Evolutionary conservation across 83 land plant species (phyloP).

Genomic region (Diphasiastrum complanatum): DNA sequence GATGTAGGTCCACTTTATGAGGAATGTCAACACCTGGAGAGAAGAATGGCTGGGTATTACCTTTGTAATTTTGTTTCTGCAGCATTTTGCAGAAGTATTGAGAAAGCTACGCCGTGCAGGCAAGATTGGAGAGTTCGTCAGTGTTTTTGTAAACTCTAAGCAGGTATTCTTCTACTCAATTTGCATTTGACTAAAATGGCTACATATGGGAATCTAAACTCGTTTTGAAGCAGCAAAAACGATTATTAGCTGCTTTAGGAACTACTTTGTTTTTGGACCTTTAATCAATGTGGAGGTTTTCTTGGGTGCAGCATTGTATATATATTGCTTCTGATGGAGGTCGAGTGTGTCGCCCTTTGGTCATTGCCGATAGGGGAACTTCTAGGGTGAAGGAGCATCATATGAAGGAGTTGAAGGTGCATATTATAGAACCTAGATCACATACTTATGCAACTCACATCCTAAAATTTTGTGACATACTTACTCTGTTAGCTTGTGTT

Average conservation of each 20-base stretch:
- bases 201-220: too few species aligned
- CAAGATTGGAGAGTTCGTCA: conserved; percentile 96
- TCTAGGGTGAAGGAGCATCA: conserved; percentile 91
- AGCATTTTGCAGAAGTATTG: conserved; percentile 70
- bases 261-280: neutral
- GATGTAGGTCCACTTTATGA: too few species aligned
- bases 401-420: conserved; percentile 87
- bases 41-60: too few species aligned
- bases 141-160: conserved; percentile 70
- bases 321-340: conserved; percentile 99
- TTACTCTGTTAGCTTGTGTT: too few species aligned
- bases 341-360: conserved; percentile 96
- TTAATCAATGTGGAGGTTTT: neutral
- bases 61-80: conserved; percentile 5
- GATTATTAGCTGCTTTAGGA: neutral
- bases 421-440: conserved; percentile 9
- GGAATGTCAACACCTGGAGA: too few species aligned
- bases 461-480: too few species aligned
- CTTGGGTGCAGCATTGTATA: conserved; percentile 60
- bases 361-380: conserved; percentile 86
- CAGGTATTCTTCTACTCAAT: too few species aligned
- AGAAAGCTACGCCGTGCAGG: conserved; percentile 73
- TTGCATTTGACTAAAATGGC: too few species aligned
- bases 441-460: too few species aligned
- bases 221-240: too few species aligned